Evolutionary conservation across 2,329 filamentous ascomycete genomes (phyloP).

Genomic region (Tolypocladium guangdongense): DNA sequence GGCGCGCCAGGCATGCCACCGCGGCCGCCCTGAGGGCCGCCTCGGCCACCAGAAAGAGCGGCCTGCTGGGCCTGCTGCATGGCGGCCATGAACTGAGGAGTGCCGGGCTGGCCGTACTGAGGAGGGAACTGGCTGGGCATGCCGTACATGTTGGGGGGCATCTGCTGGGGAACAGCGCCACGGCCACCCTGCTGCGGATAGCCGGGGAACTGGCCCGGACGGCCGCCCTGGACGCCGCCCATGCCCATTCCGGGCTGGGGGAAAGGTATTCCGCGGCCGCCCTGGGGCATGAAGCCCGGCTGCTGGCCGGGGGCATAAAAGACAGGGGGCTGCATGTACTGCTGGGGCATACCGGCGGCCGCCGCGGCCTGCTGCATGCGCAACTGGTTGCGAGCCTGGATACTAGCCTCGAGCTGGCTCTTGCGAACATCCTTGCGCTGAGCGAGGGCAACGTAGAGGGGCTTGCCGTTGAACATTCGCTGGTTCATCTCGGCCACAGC

Average conservation of each 20-base stretch:
- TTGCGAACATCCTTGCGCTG: constrained; percentile 99
- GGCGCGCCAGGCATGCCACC: constrained; percentile 68
- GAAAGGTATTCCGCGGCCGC: constrained; percentile 57
- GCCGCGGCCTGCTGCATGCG: constrained; percentile 96
- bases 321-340: constrained; percentile 81
- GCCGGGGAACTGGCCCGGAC: constrained; percentile 75
- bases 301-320: constrained; percentile 83
- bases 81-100: constrained; percentile 69
- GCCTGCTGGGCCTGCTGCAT: constrained; percentile 67
- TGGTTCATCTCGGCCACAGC: constrained; percentile 99
- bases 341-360: constrained; percentile 76
- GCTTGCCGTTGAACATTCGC: constrained; percentile 96
- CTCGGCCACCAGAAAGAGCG: constrained; percentile 49
- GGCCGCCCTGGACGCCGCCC: constrained; percentile 66
- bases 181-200: constrained; percentile 84
- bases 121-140: constrained; percentile 73
- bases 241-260: constrained; percentile 52
- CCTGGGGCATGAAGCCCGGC: constrained; percentile 56
- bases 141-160: constrained; percentile 78
- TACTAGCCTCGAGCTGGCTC: constrained; percentile 97
- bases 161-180: constrained; percentile 75
- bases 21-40: constrained; percentile 55
- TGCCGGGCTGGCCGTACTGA: constrained; percentile 68
- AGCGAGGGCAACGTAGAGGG: constrained; percentile 91
- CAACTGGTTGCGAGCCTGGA: constrained; percentile 97